A percentile compares a stretch with the other conserved stretches of the same genome.
phyloP scores from a whole-genome alignment of 1,284 basidiomycete species.

The Apiotrichum sp. region DNA sequence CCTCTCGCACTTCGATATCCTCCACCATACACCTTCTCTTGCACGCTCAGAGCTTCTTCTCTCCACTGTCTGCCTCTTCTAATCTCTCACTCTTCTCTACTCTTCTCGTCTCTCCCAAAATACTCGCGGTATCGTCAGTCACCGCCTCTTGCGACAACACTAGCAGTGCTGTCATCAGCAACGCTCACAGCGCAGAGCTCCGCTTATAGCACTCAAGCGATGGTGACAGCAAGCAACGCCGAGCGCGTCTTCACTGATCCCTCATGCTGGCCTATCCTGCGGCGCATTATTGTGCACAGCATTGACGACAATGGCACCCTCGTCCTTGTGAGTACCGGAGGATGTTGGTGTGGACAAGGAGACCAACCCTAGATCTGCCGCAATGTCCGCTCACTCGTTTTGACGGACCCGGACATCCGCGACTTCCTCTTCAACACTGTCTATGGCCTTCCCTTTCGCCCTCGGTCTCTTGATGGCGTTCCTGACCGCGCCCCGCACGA shows the following conservation, averaged over 20 bases:
- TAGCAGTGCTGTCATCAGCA: too few species aligned
- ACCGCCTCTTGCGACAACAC: too few species aligned
- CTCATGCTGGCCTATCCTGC: background rate
- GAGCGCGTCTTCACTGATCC: background rate
- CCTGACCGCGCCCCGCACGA: background rate
- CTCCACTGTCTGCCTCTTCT: too few species aligned
- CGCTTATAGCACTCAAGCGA: too few species aligned
- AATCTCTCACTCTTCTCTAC: too few species aligned
- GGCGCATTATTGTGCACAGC: background rate
- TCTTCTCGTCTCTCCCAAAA: too few species aligned
- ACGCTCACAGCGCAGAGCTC: too few species aligned
- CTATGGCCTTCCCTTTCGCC: background rate
- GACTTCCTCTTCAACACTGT: background rate
- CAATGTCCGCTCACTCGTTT: background rate
- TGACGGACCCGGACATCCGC: background rate
- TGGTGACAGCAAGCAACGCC: too few species aligned
- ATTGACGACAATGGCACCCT: background rate
- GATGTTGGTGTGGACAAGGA: background rate
- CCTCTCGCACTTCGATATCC: too few species aligned
- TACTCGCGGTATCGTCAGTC: too few species aligned
- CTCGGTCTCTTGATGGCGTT: constrained; percentile 1
- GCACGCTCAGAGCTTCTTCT: too few species aligned
- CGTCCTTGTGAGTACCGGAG: background rate
- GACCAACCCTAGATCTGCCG: constrained; percentile 1
- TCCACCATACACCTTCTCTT: too few species aligned